A percentile compares a stretch with the other conserved stretches of the same genome.
Evolutionary conservation across 352 stramenopile genomes (phyloP).

Genomic region (Phytophthora citricola): DNA sequence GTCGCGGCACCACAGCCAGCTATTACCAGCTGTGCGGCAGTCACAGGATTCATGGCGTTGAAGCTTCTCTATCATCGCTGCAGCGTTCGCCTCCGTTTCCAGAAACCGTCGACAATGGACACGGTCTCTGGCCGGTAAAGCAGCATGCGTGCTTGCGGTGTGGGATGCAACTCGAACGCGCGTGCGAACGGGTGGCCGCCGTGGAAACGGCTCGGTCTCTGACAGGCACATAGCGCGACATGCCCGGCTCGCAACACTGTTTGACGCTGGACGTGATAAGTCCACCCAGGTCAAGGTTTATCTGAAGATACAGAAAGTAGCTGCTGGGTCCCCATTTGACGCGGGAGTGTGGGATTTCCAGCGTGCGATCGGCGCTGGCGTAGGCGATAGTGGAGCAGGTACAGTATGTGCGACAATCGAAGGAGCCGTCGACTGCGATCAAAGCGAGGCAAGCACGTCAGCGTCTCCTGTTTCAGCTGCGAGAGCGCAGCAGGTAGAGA

Average conservation of each 20-base stretch:
- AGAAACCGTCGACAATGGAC: conserved; percentile 21
- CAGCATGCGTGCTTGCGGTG: conserved; percentile 12
- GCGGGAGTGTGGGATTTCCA: conserved; percentile 16
- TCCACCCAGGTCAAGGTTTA: conserved; percentile 14
- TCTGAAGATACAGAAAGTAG: conserved; percentile 13
- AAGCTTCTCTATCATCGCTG: conserved; percentile 15
- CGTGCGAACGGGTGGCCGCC: conserved; percentile 19
- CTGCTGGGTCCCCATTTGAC: not conserved
- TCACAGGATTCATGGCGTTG: conserved; percentile 11
- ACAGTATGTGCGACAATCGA: conserved; percentile 20
- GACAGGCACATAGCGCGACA: conserved; percentile 13
- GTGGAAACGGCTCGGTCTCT: conserved; percentile 16
- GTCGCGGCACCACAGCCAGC: conserved; percentile 18
- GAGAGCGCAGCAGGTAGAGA: not conserved
- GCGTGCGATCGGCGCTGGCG: conserved; percentile 17
- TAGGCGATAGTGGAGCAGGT: conserved; percentile 7
- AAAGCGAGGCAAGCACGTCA: not conserved
- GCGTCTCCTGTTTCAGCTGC: conserved; percentile 1
- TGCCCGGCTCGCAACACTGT: conserved; percentile 27
- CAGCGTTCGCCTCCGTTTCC: conserved; percentile 12
- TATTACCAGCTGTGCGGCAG: conserved; percentile 16
- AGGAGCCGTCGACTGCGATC: not conserved
- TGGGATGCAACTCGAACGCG: conserved; percentile 14
- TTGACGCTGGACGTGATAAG: conserved; percentile 8
- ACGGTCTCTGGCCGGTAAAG: conserved; percentile 23